Evolutionary conservation across 768 basidiomycete species (phyloP).

Genomic region (Lactifluus subvellereus): DNA sequence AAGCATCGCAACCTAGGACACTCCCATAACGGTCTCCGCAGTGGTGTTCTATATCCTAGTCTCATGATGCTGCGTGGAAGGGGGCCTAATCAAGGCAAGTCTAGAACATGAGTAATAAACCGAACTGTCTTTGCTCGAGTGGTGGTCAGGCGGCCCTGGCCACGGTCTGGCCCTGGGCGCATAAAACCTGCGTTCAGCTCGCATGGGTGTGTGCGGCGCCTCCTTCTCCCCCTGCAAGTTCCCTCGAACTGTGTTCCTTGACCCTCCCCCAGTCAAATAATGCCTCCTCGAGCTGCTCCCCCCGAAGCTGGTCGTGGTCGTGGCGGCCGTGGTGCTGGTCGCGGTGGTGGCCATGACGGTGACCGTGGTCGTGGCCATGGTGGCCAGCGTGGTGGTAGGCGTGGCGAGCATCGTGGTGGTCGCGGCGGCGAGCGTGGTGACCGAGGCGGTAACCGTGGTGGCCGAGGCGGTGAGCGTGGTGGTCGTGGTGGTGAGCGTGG

Average conservation of each 20-base stretch:
- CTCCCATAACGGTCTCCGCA: neutral
- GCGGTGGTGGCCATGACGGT: neutral
- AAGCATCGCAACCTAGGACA: neutral
- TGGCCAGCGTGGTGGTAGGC: neutral
- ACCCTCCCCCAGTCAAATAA: neutral
- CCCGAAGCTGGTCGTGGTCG: slow-evolving; percentile 17
- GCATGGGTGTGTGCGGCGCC: neutral
- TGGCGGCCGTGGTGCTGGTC: neutral
- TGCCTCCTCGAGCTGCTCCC: neutral
- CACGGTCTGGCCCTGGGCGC: neutral
- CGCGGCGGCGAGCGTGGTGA: neutral
- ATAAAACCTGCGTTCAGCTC: neutral
- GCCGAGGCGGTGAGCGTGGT: neutral
- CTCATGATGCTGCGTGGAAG: neutral
- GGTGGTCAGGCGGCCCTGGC: neutral
- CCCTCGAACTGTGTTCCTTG: neutral
- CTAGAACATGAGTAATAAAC: neutral
- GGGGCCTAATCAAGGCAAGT: neutral
- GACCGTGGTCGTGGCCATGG: neutral
- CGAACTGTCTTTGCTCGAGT: neutral
- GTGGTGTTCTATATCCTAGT: neutral
- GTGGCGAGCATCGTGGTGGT: neutral
- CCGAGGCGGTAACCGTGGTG: neutral
- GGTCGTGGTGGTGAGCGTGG: neutral
- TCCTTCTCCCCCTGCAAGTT: too few relatives aligned